Base-by-base conservation (phyloP, 768 basidiomycete species). In the Lactarius hengduanensis region DNA sequence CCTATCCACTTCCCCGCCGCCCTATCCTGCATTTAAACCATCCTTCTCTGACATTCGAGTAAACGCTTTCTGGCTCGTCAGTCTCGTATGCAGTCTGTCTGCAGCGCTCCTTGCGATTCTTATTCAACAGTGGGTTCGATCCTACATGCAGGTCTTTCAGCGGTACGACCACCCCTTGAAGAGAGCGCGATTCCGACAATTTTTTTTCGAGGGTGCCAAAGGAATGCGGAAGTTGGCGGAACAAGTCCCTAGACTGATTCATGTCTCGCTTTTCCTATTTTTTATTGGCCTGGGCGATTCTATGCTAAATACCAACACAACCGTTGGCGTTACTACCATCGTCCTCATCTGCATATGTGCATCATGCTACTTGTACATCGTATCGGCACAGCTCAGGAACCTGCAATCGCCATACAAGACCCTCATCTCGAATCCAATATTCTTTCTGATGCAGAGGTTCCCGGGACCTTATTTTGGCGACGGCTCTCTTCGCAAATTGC, bases 191-290 rank as follows among this genome's bases (percentile, higher is more conserved):
- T 75, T 82, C 3, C 77, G 78, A 28, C 77, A 80, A 10, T 83
- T 55, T 13, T 60, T 61, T 11, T 64, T 78, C 65, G 75, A 77
- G 45, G 80, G 80, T n/a, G 68, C 82, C 40, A 74, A 76, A 79
- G 71, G 71, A 73, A 77, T 84, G 74, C 71, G 77, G 13, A 71
- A 74, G 1, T 70, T 84, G 10, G 80, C 83, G 1, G 77, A 79
- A 41, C 68, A 74, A 15, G 78, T 84, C 38, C 83, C 82, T 1
- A 73, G 79, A 22, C 76, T 84, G 18, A 77, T 85, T 22, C 83
- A 84, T 65, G 71, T 81, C 7, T 81, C 83, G 1, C 75, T 84
- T n/a, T 76, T 82, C n/a, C 75, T 83, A 4, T 84, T 84, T 73
- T 79, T 86, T 72, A 75, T 79, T 36, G 80, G 82, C 38, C 76